Percentiles rank a stretch among this genome's conserved stretches.
Conservation (phyloP, 2,329 filamentous ascomycete species). For the Ophiostoma piceae region DNA sequence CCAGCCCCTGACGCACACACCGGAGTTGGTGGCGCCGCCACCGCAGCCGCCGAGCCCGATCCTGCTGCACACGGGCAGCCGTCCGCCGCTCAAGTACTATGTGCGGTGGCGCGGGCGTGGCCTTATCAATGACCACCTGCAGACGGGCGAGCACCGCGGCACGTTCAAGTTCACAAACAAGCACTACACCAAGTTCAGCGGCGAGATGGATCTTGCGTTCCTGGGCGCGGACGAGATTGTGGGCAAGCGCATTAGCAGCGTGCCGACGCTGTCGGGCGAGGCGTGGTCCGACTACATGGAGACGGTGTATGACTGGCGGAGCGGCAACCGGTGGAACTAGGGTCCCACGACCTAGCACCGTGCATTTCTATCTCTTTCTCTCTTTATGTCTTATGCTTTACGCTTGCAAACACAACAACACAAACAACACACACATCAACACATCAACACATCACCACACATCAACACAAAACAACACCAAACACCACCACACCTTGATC, state of each 20-base stretch:
- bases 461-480: too few relatives aligned
- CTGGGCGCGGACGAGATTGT: constrained; percentile 29
- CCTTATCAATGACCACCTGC: constrained; percentile 29
- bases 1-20: neutral
- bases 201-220: constrained; percentile 29
- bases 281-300: constrained; percentile 31
- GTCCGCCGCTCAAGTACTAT: constrained; percentile 28
- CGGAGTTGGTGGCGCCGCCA: neutral
- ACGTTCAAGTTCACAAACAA: constrained; percentile 31
- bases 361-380: too few relatives aligned
- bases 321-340: constrained; percentile 25
- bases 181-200: constrained; percentile 31
- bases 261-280: constrained; percentile 23
- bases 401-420: neutral
- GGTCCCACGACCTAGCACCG: neutral
- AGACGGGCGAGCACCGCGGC: constrained; percentile 28
- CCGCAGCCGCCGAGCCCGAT: neutral
- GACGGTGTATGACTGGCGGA: constrained; percentile 28
- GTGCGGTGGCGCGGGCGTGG: constrained; percentile 31
- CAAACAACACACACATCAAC: too few relatives aligned
- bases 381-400: neutral
- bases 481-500: too few relatives aligned
- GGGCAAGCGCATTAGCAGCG: constrained; percentile 29
- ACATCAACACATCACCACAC: too few relatives aligned
- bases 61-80: constrained; percentile 19